Evolutionary conservation across 306 rosid species (phyloP).

Genomic region (Luffa acutangula): DNA sequence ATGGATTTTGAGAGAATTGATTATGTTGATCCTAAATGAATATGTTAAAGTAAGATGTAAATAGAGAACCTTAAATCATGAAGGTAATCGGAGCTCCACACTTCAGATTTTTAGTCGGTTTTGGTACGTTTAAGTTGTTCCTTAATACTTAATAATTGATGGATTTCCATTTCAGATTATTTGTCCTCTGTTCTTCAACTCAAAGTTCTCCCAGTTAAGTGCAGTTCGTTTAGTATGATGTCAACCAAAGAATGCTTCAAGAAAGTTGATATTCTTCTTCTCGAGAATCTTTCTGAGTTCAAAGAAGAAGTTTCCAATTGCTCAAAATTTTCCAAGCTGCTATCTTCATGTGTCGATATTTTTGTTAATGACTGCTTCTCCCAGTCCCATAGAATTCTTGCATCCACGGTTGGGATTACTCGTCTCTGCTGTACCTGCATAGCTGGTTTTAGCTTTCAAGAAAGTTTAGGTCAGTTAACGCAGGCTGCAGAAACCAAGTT

Average conservation of each 20-base stretch:
- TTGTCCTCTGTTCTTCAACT: conserved; percentile 45
- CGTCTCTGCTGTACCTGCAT: conserved; percentile 61
- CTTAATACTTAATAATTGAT: conserved; percentile 6
- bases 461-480: conserved; percentile 40
- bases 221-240: conserved; percentile 20
- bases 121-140: not conserved
- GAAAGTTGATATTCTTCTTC: conserved; percentile 50
- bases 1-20: not conserved
- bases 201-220: conserved; percentile 42
- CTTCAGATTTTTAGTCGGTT: not conserved
- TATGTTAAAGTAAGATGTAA: not conserved
- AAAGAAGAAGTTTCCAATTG: conserved; percentile 80
- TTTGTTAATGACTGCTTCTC: conserved; percentile 83
- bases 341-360: conserved; percentile 65
- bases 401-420: conserved; percentile 79
- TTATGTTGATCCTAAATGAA: not conserved
- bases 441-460: conserved; percentile 86
- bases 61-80: not conserved
- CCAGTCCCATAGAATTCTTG: conserved; percentile 65
- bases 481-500: conserved; percentile 30
- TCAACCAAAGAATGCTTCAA: conserved; percentile 25
- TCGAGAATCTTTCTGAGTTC: conserved; percentile 54
- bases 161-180: conserved; percentile 34
- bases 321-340: conserved; percentile 42
- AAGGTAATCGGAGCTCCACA: not conserved